These are phyloP conservation scores for Inga laurina DNA, from an alignment of 306 rosid genomes.

Conservation along the genomic window DNA sequence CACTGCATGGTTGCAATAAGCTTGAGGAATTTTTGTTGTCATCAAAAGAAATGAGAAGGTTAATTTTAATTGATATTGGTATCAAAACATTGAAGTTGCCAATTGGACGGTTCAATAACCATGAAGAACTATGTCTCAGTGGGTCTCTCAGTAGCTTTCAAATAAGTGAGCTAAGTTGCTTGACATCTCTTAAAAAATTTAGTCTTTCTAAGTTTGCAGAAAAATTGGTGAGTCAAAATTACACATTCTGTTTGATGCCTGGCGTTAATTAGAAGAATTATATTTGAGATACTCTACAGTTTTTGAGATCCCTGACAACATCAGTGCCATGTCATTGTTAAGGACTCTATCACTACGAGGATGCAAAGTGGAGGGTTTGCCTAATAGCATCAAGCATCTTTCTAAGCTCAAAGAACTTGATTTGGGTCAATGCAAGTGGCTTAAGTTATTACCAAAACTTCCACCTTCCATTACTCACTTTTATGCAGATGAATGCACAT, in stretches of 20 bases:
- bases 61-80: background rate
- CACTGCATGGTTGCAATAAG: accelerated
- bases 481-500: background rate
- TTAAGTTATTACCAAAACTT: background rate
- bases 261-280: background rate
- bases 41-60: background rate
- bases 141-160: background rate
- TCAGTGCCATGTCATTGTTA: background rate
- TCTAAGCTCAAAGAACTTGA: background rate
- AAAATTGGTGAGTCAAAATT: background rate
- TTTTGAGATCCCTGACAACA: background rate
- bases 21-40: background rate
- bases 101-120: background rate
- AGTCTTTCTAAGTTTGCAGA: background rate
- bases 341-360: background rate
- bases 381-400: background rate
- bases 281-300: background rate
- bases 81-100: background rate
- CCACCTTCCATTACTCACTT: background rate
- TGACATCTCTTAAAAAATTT: background rate
- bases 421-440: background rate
- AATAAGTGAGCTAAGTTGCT: background rate
- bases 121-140: background rate
- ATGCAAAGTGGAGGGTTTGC: background rate
- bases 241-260: background rate